phyloP scores from a whole-genome alignment of 768 basidiomycete genomes.

The Favolaschia claudopus region DNA sequence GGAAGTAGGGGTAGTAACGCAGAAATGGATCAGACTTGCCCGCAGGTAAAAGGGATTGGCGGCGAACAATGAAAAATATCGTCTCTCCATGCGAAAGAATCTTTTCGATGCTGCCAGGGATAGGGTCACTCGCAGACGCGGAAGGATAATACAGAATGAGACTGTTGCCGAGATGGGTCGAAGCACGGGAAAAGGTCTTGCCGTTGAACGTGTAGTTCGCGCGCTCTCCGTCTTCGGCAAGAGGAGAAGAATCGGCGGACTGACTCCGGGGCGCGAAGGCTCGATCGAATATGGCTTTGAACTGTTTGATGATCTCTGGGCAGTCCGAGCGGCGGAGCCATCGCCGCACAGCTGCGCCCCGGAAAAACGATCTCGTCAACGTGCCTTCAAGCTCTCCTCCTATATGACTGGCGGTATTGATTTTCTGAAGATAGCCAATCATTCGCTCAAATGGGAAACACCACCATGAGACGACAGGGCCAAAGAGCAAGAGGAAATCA shows the following conservation, averaged over 20 bases:
- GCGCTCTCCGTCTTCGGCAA: background rate
- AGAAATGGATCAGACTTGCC: background rate
- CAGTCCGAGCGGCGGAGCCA: background rate
- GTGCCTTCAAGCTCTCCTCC: constrained; percentile 24
- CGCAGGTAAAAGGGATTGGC: background rate
- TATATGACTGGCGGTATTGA: constrained; percentile 37
- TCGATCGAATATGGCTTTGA: background rate
- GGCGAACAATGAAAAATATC: background rate
- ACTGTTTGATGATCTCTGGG: background rate
- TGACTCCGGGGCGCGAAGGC: background rate
- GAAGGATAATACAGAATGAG: background rate
- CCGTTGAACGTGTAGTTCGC: background rate
- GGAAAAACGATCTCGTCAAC: background rate
- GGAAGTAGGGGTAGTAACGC: constrained; percentile 1
- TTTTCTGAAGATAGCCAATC: constrained; percentile 42
- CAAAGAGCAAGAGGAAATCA: constrained; percentile 41
- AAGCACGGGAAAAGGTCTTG: background rate
- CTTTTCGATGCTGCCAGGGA: background rate
- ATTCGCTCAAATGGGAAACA: constrained; percentile 45
- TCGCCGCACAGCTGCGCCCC: background rate
- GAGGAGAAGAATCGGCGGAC: background rate
- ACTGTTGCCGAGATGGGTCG: constrained; percentile 1
- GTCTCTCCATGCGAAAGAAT: background rate
- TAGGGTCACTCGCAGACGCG: background rate
- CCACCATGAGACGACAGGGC: constrained; percentile 47